A percentile compares a stretch with the other conserved stretches of the same genome.
These are phyloP conservation scores for Smittium mucronatum DNA, from an alignment of 371 early-diverging fungal species.

Conservation along the genomic window DNA sequence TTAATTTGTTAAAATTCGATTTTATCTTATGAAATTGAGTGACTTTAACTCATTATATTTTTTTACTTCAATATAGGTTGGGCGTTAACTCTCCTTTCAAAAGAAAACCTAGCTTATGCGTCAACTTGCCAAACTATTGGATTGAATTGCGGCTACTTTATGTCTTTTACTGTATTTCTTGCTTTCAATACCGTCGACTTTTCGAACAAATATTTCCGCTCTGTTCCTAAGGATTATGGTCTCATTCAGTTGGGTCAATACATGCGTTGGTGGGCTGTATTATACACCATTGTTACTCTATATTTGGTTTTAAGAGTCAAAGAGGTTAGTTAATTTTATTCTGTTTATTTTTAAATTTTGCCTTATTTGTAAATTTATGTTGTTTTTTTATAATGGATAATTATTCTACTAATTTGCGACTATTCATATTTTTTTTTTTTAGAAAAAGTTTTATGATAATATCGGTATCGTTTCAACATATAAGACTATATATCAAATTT, in stretches of 20 bases:
- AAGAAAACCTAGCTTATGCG: slow-evolving; percentile 77
- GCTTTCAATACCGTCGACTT: slow-evolving; percentile 89
- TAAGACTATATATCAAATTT: slow-evolving; percentile 53
- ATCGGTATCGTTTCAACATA: slow-evolving; percentile 37
- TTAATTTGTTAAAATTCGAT: background rate
- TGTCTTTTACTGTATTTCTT: slow-evolving; percentile 91
- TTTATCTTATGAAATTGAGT: background rate
- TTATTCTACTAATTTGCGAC: background rate
- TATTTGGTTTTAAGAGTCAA: slow-evolving; percentile 66
- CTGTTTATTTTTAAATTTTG: slow-evolving; percentile 9
- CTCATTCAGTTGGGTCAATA: slow-evolving; percentile 69
- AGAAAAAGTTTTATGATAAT: slow-evolving; percentile 17
- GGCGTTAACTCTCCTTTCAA: slow-evolving; percentile 82
- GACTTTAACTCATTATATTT: background rate
- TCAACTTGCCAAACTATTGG: slow-evolving; percentile 94
- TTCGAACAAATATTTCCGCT: slow-evolving; percentile 80
- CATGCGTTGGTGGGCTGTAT: slow-evolving; percentile 80
- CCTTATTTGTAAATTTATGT: background rate
- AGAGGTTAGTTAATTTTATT: too few relatives aligned
- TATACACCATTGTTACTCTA: slow-evolving; percentile 72
- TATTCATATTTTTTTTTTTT: background rate
- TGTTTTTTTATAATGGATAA: background rate
- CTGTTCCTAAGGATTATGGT: slow-evolving; percentile 52
- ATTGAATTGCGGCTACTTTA: slow-evolving; percentile 84
- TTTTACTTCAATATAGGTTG: slow-evolving; percentile 34